Conservation (phyloP, 2,329 filamentous ascomycete genomes). For the Hypoxylon sp. region DNA sequence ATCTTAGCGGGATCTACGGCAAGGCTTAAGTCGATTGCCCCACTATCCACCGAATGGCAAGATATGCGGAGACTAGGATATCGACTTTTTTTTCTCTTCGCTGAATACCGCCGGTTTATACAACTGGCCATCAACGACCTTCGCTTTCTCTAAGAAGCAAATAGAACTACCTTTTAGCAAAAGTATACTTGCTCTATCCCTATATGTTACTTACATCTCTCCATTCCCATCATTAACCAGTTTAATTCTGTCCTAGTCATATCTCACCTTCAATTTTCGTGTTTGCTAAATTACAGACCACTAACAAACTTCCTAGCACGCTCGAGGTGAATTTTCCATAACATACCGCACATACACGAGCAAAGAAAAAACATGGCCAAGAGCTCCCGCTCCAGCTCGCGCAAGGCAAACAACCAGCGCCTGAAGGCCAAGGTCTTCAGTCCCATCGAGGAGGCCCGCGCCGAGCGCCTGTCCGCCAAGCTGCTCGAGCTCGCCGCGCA, state of each 20-base stretch:
- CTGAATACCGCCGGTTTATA: not conserved
- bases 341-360: slow-evolving; percentile 2
- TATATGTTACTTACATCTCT: too few species aligned
- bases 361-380: too few species aligned
- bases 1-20: slow-evolving; percentile 39
- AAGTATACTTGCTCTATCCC: too few species aligned
- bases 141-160: not conserved
- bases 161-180: not conserved
- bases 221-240: too few species aligned
- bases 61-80: slow-evolving; percentile 18
- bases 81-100: slow-evolving; percentile 20
- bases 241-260: not conserved
- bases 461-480: slow-evolving; percentile 86
- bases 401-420: slow-evolving; percentile 84
- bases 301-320: slow-evolving; percentile 8
- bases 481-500: slow-evolving; percentile 82
- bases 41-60: slow-evolving; percentile 18
- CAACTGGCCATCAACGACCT: slow-evolving; percentile 13
- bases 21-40: slow-evolving; percentile 33
- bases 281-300: not conserved
- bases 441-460: slow-evolving; percentile 81
- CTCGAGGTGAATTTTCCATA: slow-evolving; percentile 5
- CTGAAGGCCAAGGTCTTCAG: slow-evolving; percentile 87
- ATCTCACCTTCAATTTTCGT: not conserved
- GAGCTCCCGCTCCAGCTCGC: slow-evolving; percentile 80